A percentile compares a stretch with the other conserved stretches of the same genome.
Evolutionary conservation across 1,284 basidiomycete genomes (phyloP).

Genomic region (Ceratobasidium sp.): DNA sequence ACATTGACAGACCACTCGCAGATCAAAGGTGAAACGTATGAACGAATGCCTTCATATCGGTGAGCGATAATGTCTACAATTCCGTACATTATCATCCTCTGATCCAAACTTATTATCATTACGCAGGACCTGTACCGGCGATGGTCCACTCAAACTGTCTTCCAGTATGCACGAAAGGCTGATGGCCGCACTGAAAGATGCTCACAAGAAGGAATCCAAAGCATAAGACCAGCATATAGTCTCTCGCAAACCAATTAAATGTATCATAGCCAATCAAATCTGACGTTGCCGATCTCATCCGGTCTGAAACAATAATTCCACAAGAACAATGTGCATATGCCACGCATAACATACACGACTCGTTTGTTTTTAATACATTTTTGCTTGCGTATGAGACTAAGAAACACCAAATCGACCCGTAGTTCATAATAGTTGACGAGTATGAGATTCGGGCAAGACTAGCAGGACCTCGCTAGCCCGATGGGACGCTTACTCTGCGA

Average conservation of each 20-base stretch:
- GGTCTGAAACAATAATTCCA: not conserved
- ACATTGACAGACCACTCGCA: slow-evolving; percentile 52
- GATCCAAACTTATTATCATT: no score
- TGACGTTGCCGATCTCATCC: not conserved
- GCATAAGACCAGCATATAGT: slow-evolving; percentile 8
- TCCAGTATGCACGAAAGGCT: slow-evolving; percentile 70
- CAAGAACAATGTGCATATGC: slow-evolving; percentile 43
- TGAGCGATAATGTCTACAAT: slow-evolving; percentile 22
- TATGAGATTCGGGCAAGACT: slow-evolving; percentile 35
- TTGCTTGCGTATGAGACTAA: slow-evolving; percentile 4
- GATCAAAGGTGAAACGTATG: slow-evolving; percentile 78
- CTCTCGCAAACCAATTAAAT: not conserved
- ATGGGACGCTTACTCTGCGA: slow-evolving; percentile 58
- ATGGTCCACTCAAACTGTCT: slow-evolving; percentile 74
- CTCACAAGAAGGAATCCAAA: slow-evolving; percentile 51
- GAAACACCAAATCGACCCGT: slow-evolving; percentile 36
- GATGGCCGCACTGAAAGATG: slow-evolving; percentile 56
- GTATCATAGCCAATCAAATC: slow-evolving; percentile 12
- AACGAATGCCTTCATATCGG: slow-evolving; percentile 83
- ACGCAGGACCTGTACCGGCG: slow-evolving; percentile 70
- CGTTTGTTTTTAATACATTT: slow-evolving; percentile 46
- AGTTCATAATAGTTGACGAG: slow-evolving; percentile 40
- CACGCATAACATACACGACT: slow-evolving; percentile 44
- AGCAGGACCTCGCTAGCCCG: slow-evolving; percentile 33
- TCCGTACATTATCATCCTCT: no score